phyloP scores from a whole-genome alignment of 441 rosid species.

The Biscutella laevigata region DNA sequence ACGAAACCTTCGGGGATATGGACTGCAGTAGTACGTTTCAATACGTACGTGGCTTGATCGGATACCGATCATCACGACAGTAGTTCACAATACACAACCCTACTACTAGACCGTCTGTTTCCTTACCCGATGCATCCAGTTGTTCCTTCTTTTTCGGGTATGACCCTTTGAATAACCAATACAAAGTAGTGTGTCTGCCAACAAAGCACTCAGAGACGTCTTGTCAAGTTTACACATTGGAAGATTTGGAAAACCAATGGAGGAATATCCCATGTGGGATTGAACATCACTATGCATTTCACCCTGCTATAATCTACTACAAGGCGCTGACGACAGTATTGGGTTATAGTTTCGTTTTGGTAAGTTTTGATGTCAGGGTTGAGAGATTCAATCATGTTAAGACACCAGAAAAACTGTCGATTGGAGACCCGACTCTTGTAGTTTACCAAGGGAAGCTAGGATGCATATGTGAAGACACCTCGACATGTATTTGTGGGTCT shows the following conservation, averaged over 20 bases:
- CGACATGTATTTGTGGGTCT: neutral
- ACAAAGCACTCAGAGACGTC: too few species aligned
- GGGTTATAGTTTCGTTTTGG: neutral
- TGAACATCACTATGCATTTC: neutral
- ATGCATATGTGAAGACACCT: neutral
- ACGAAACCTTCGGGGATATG: too few species aligned
- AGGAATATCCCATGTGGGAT: neutral
- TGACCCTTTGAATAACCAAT: conserved; percentile 7
- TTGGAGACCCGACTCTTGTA: neutral
- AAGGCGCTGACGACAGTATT: neutral
- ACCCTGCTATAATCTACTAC: neutral
- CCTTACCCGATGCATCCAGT: neutral
- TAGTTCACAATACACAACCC: neutral
- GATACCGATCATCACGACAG: neutral
- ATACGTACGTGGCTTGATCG: conserved; percentile 1
- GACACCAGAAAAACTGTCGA: neutral
- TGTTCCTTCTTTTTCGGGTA: neutral
- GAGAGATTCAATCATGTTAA: neutral
- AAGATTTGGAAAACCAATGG: neutral
- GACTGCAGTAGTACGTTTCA: neutral
- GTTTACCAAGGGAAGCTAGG: conserved; percentile 8
- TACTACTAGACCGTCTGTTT: neutral
- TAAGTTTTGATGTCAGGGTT: neutral
- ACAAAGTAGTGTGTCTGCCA: neutral
- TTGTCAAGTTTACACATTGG: neutral